Evolutionary conservation across 805 yeast species (phyloP), one percentile per base, ranked within the genome.

Genomic region (Candida yuanshanica): DNA sequence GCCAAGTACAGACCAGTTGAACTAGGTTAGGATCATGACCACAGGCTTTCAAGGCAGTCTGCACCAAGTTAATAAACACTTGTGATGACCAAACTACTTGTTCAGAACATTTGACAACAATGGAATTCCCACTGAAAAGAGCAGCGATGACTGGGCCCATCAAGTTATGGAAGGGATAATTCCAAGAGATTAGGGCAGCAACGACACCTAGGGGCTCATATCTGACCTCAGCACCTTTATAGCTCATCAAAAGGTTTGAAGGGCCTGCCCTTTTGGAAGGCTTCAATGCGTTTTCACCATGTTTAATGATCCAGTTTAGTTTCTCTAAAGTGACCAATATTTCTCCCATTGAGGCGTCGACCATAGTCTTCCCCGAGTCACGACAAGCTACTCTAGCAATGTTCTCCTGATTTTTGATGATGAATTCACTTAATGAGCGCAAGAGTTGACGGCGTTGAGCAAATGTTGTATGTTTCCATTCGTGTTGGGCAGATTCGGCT

Each of bases 301-400:
- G 78, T 46, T 80, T 74, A 41, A 88, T 69, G 35, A 84, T 79
- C 99, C 99, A 93, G 49, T 82, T 81, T 52, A 91, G 65, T 60
- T 93, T 93, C 59, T 93, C 99, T 44, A 91, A 69, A 0, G 99
- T 91, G 13, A 90, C 98, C 77, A 93, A 74, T 36, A 93, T 87
- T 64, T 91, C 96, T 38, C 97, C 97, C 89, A 87, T 83, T 36
- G 93, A 81, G 4, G 98, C 98, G 65, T 93, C 98, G 33, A 93
- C 68, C 81, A 85, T 82, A 2, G 98, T 90, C 60, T 93, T 93
- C 23, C 99, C 99, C 16, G 95, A 83, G 57, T 93, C 99, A 50
- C 99, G 72, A 60, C 98, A 93, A 0, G 98, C 97, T 8, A 93
- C 83, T 36, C 95, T 72, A 4, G 96, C 95, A 36, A 93, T 76